Evolutionary conservation across 345 rosid genomes (phyloP).

Genomic region (Lagerstroemia speciosa): DNA sequence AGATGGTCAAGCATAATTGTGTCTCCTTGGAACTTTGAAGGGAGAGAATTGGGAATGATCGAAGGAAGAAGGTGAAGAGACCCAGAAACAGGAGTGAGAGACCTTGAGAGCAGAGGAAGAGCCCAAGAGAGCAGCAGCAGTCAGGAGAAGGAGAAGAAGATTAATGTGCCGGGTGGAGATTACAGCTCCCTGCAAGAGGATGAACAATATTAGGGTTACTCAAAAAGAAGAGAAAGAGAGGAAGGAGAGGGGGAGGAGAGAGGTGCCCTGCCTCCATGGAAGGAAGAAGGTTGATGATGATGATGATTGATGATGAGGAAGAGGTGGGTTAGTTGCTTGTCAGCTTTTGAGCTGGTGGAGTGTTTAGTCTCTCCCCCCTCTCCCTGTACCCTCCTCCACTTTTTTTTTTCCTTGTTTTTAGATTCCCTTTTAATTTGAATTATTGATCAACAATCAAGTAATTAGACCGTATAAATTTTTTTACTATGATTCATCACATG

Average conservation of each 20-base stretch:
- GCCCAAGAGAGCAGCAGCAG: conserved; percentile 30
- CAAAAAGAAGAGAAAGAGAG: neutral
- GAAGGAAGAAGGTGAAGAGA: neutral
- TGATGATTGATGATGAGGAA: neutral
- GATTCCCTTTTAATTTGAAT: too few species aligned
- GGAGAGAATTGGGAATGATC: neutral
- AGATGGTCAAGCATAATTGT: neutral
- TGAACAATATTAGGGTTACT: neutral
- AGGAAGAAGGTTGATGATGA: neutral
- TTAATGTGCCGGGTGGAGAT: conserved; percentile 6
- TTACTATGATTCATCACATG: too few species aligned
- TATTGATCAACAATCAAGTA: too few species aligned
- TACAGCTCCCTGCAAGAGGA: conserved; percentile 21
- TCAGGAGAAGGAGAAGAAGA: conserved; percentile 13
- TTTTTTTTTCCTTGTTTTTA: too few species aligned
- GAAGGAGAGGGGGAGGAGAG: conserved; percentile 3
- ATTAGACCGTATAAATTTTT: too few species aligned
- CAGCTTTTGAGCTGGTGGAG: too few species aligned
- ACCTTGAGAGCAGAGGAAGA: conserved; percentile 58
- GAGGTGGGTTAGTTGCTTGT: too few species aligned
- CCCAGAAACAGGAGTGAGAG: neutral
- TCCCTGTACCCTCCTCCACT: too few species aligned
- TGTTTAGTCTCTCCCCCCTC: too few species aligned
- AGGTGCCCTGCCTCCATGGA: conserved; percentile 10
- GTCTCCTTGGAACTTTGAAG: neutral